phyloP scores from a whole-genome alignment of 352 stramenopile species.

The Globisporangium okanoganense region DNA sequence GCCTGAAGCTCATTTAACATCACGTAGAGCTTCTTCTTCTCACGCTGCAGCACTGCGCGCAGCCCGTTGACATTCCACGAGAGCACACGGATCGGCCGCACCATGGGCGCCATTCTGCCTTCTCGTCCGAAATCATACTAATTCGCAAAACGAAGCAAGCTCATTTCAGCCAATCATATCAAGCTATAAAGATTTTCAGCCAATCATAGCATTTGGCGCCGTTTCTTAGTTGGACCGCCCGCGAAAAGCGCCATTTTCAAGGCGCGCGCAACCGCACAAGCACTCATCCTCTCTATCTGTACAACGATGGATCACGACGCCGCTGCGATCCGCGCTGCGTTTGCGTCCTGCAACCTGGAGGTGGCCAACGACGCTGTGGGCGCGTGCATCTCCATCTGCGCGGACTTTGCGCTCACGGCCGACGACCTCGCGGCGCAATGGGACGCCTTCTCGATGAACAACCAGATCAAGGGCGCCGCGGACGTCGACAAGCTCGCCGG shows the following conservation, averaged over 20 bases:
- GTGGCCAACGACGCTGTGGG: conserved; percentile 59
- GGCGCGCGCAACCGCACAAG: background rate
- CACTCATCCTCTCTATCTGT: background rate
- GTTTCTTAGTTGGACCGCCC: conserved; percentile 11
- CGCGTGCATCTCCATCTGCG: conserved; percentile 65
- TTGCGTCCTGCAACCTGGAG: conserved; percentile 73
- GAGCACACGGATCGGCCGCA: conserved; percentile 41
- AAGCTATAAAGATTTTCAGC: background rate
- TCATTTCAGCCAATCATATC: conserved; percentile 6
- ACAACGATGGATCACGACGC: conserved; percentile 53
- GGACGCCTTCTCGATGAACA: conserved; percentile 86
- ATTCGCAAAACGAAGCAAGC: background rate
- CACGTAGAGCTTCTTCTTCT: conserved; percentile 39
- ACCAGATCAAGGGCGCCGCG: conserved; percentile 58
- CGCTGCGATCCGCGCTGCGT: conserved; percentile 58
- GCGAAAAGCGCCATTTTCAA: conserved; percentile 1
- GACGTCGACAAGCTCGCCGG: conserved; percentile 53
- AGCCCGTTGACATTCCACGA: conserved; percentile 89
- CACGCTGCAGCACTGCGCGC: conserved; percentile 64
- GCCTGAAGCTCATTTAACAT: conserved; percentile 57
- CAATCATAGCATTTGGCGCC: conserved; percentile 39
- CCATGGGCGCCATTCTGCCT: background rate
- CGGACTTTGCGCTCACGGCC: conserved; percentile 72
- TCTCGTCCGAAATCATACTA: background rate
- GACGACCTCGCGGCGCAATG: conserved; percentile 77